phyloP scores from a whole-genome alignment of 352 stramenopile species.

The Pythium monospermum region DNA sequence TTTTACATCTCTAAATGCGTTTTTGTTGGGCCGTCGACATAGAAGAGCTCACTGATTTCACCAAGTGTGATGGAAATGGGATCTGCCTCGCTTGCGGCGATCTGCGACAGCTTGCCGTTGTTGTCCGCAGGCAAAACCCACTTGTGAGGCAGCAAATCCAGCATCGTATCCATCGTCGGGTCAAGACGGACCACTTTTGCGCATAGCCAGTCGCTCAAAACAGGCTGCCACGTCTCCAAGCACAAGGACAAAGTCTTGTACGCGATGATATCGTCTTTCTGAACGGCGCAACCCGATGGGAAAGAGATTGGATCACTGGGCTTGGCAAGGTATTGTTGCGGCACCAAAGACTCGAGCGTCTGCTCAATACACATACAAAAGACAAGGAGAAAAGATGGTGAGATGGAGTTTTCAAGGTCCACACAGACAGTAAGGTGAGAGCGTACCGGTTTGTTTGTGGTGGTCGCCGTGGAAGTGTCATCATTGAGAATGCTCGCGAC shows the following conservation, averaged over 20 bases:
- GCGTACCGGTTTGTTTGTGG: constrained; percentile 13
- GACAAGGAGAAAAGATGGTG: not conserved
- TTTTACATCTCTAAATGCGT: not conserved
- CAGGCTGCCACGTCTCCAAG: constrained; percentile 71
- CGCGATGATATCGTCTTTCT: constrained; percentile 46
- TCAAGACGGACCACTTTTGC: constrained; percentile 29
- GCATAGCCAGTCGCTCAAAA: constrained; percentile 64
- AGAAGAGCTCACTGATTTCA: constrained; percentile 52
- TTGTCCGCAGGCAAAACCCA: not conserved
- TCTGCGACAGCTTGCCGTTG: constrained; percentile 4
- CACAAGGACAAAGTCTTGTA: constrained; percentile 77
- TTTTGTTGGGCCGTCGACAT: constrained; percentile 36
- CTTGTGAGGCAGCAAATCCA: constrained; percentile 12
- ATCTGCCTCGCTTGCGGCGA: constrained; percentile 2
- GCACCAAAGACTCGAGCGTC: constrained; percentile 23
- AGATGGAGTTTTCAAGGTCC: too few relatives aligned
- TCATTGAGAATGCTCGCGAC: constrained; percentile 47
- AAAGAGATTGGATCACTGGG: constrained; percentile 8
- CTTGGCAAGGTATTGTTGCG: constrained; percentile 22
- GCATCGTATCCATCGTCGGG: not conserved
- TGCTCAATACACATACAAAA: not conserved
- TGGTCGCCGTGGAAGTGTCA: not conserved
- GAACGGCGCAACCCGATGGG: constrained; percentile 15
- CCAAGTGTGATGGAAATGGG: not conserved
- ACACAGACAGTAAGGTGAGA: not conserved